Base-by-base conservation (phyloP, 1,284 basidiomycete species). In the Agroathelia rolfsii region DNA sequence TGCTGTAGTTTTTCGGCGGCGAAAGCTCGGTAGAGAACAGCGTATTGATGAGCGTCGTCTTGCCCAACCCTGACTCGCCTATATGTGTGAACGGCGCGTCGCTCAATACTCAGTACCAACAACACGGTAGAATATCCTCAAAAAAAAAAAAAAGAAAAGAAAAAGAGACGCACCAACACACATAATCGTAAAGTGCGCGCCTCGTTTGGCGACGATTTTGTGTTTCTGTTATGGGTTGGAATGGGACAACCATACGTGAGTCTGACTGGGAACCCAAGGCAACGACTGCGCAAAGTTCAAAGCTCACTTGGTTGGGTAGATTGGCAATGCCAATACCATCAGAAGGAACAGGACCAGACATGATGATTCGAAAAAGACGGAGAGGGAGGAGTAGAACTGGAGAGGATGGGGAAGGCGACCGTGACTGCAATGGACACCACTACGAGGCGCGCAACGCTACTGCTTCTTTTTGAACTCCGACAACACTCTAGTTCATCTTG, bases 151-250 rank as follows among this genome's bases (percentile, higher is more conserved):
- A 19, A 34, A 20, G 12, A 27, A 23, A 24, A 5, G 24, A 24
- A 8, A 24, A n/a, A 24, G 22, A 13, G 7, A 72, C 85, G 59
- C 55, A 86, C 92, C 94, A 40, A 97, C 94, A 21, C 97, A 95
- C 94, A 99, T 99, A 51, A 99, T 76, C 36, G 95, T 98, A 62
- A 98, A 97, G 68, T 97, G 93, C 15, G 87, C 88, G 41, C 95
- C 94, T 49, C 72, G 79, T 68, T 97, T 94, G 46, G 92, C 92
- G 47, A 97, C 93, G 58, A 93, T 92, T 71, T 90, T 92, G 67
- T 92, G 88, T 68, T 80, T 78, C 87, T 88, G 53, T 30, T 48
- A 46, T 35, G 47, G 26, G 47, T 37, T 35, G 36, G 42, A 35
- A 34, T 39, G 34, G 37, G 25, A 21, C 16, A 34, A n/a, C n/a